Percentiles rank a stretch among this genome's conserved stretches.
Evolutionary conservation across 768 basidiomycete genomes (phyloP).

Genomic region (Russula vinacea): DNA sequence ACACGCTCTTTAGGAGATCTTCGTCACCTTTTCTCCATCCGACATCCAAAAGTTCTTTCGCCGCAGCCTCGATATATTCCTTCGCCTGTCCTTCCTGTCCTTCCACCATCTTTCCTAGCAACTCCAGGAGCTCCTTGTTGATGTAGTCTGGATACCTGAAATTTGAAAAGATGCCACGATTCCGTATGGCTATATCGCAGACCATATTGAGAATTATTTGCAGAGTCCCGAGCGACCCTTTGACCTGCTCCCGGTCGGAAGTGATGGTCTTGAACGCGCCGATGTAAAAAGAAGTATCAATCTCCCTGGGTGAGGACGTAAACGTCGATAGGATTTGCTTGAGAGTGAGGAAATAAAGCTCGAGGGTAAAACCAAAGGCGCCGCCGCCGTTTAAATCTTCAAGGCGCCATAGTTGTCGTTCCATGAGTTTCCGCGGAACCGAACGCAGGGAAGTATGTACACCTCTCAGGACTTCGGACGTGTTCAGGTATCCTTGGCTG

Average conservation of each 20-base stretch:
- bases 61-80: neutral
- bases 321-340: neutral
- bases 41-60: neutral
- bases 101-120: neutral
- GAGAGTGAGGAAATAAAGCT: slow-evolving; percentile 11
- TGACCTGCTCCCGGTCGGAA: slow-evolving; percentile 4
- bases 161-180: slow-evolving; percentile 7
- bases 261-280: slow-evolving; percentile 10
- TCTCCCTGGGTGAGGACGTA: neutral
- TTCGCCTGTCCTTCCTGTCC: slow-evolving; percentile 1
- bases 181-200: neutral
- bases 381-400: neutral
- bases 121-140: slow-evolving; percentile 10
- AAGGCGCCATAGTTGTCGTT: slow-evolving; percentile 15
- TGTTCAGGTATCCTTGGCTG: neutral
- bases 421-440: neutral
- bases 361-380: slow-evolving; percentile 8
- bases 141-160: neutral
- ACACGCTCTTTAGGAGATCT: neutral
- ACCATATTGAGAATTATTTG: slow-evolving; percentile 6
- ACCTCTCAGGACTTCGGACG: neutral
- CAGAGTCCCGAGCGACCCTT: neutral
- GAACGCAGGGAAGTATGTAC: neutral
- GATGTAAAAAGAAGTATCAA: neutral
- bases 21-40: neutral